Percentiles rank a stretch among this genome's conserved stretches.
Evolutionary conservation across 75 land plant genomes (phyloP).

Genomic region (Pinus albicaulis): DNA sequence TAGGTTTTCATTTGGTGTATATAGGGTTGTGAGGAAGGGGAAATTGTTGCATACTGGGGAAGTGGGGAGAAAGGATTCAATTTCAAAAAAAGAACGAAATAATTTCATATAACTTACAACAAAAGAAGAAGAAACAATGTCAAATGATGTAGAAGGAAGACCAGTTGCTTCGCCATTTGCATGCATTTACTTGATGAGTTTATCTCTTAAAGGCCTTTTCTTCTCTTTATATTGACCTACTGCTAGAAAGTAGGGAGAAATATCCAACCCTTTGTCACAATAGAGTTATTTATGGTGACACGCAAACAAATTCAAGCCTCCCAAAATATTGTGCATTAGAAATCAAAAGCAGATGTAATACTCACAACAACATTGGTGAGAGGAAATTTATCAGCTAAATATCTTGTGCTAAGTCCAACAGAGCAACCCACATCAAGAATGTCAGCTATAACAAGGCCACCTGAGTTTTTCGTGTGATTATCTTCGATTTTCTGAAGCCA

Average conservation of each 20-base stretch:
- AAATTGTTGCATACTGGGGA: too few species aligned
- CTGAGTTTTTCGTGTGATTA: slow-evolving; percentile 64
- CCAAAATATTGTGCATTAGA: neutral
- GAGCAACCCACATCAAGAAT: slow-evolving; percentile 92
- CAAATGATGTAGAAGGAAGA: slow-evolving; percentile 72
- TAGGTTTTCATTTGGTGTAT: too few species aligned
- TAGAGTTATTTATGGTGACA: neutral
- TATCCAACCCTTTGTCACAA: slow-evolving; percentile 74
- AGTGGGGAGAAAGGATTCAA: neutral
- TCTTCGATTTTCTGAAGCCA: slow-evolving; percentile 71
- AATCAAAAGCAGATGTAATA: neutral
- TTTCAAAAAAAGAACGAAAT: neutral
- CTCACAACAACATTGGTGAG: slow-evolving; percentile 74
- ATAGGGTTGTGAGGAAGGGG: too few species aligned
- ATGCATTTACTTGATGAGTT: slow-evolving; percentile 74
- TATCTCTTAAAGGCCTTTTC: slow-evolving; percentile 23
- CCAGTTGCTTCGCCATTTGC: slow-evolving; percentile 88
- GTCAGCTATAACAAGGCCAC: slow-evolving; percentile 34
- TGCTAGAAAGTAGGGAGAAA: slow-evolving; percentile 93
- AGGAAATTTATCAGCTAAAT: slow-evolving; percentile 71
- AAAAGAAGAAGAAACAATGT: slow-evolving; percentile 71
- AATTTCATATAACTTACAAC: slow-evolving; percentile 56
- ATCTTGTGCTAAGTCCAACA: slow-evolving; percentile 74
- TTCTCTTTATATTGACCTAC: slow-evolving; percentile 87
- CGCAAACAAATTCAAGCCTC: neutral